phyloP scores from a whole-genome alignment of 805 yeast species.

The Middelhovenomyces tepae region DNA sequence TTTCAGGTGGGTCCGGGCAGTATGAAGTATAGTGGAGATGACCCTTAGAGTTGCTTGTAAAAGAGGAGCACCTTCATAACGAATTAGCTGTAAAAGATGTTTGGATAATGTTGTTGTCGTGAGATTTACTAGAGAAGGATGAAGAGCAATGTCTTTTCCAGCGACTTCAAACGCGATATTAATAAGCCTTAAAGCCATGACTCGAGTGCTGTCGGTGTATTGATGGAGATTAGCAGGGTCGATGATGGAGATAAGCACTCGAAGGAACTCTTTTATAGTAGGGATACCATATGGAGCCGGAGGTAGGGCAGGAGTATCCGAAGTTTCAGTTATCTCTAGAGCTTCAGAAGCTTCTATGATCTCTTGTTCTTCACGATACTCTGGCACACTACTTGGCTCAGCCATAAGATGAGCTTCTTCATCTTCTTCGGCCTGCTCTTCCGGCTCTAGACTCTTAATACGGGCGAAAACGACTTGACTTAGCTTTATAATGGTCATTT shows the following conservation, averaged over 20 bases:
- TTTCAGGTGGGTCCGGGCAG: slow-evolving; percentile 56
- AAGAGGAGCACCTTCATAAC: slow-evolving; percentile 62
- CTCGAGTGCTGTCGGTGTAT: slow-evolving; percentile 79
- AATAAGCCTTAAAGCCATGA: slow-evolving; percentile 69
- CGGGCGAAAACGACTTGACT: slow-evolving; percentile 60
- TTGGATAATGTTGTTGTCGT: slow-evolving; percentile 80
- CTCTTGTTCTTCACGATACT: background rate
- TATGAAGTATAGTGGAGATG: slow-evolving; percentile 61
- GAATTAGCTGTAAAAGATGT: slow-evolving; percentile 70
- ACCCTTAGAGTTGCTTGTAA: slow-evolving; percentile 69
- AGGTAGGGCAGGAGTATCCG: slow-evolving; percentile 27
- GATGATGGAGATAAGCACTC: slow-evolving; percentile 66
- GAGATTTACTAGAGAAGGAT: slow-evolving; percentile 56
- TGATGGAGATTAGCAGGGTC: slow-evolving; percentile 76
- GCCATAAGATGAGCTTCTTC: slow-evolving; percentile 17
- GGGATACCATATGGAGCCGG: slow-evolving; percentile 53
- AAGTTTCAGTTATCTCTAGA: slow-evolving; percentile 18
- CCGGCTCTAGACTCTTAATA: slow-evolving; percentile 46
- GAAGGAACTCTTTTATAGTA: slow-evolving; percentile 68
- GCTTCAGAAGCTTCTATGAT: background rate
- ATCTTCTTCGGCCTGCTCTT: slow-evolving; percentile 41
- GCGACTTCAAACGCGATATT: slow-evolving; percentile 75
- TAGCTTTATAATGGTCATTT: slow-evolving; percentile 62
- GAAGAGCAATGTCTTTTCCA: slow-evolving; percentile 53
- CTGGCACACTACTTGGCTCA: slow-evolving; percentile 3